phyloP scores from a whole-genome alignment of 2,329 filamentous ascomycete species.

The Ilyonectria destructans region DNA sequence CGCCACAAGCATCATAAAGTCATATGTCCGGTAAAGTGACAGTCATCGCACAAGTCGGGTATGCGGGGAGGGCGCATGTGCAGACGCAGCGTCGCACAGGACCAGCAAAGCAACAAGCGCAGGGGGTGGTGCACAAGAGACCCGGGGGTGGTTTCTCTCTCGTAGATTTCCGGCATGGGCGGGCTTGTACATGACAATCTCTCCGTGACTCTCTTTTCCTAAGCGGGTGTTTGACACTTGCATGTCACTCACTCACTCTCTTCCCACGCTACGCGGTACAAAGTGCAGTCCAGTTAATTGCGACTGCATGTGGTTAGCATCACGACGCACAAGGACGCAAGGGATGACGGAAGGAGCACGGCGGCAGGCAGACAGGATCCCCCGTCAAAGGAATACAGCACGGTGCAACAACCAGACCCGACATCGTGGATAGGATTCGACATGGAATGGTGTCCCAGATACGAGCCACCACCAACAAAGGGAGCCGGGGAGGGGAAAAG shows the following conservation, averaged over 20 bases:
- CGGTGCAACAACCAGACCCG: slow-evolving; percentile 49
- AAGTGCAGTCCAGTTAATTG: slow-evolving; percentile 34
- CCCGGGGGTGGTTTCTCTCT: slow-evolving; percentile 20
- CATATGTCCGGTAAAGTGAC: slow-evolving; percentile 23
- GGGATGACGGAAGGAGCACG: slow-evolving; percentile 32
- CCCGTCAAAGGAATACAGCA: slow-evolving; percentile 44
- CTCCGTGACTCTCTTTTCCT: not conserved
- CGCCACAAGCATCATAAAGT: slow-evolving; percentile 4
- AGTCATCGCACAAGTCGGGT: slow-evolving; percentile 18
- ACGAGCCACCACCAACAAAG: slow-evolving; percentile 1
- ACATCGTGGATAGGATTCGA: slow-evolving; percentile 43
- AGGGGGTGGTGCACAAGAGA: slow-evolving; percentile 14
- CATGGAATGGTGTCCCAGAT: slow-evolving; percentile 22
- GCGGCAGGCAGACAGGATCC: slow-evolving; percentile 26
- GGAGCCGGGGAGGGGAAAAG: not conserved
- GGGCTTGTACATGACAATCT: not conserved
- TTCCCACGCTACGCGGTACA: not conserved
- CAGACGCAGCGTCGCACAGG: slow-evolving; percentile 24
- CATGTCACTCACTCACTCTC: not conserved
- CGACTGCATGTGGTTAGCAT: slow-evolving; percentile 44
- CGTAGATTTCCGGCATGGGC: not conserved
- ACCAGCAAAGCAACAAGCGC: slow-evolving; percentile 16
- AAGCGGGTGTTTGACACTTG: not conserved
- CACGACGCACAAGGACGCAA: slow-evolving; percentile 36
- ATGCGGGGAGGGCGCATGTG: slow-evolving; percentile 27